Conservation (phyloP, 2,329 filamentous ascomycete species). For the Mollisia scopiformis region DNA sequence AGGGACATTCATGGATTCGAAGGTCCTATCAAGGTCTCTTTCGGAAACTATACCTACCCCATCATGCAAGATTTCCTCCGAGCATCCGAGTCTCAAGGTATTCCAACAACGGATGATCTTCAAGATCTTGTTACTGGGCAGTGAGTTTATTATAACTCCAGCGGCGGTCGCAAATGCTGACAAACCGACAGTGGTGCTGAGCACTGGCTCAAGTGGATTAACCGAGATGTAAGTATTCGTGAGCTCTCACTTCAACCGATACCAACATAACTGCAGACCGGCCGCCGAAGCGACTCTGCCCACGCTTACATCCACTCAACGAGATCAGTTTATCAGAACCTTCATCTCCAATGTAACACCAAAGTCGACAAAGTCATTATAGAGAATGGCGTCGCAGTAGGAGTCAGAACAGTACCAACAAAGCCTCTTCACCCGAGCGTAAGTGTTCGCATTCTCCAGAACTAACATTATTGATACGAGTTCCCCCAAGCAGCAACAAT, state of each 20-base stretch:
- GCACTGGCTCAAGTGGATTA: conserved; percentile 88
- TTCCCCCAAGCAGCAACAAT: conserved; percentile 32
- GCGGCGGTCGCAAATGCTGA: not conserved
- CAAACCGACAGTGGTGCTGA: conserved; percentile 60
- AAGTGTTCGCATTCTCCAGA: conserved; percentile 15
- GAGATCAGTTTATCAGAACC: conserved; percentile 62
- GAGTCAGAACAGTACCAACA: conserved; percentile 69
- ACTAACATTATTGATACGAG: conserved; percentile 27
- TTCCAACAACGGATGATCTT: conserved; percentile 75
- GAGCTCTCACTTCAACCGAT: not conserved
- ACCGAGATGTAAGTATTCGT: conserved; percentile 54
- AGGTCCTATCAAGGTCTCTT: conserved; percentile 70
- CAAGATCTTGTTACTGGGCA: conserved; percentile 70
- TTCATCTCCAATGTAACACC: conserved; percentile 61
- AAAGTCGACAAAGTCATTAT: conserved; percentile 60
- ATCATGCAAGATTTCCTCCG: conserved; percentile 82
- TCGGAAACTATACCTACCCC: conserved; percentile 67
- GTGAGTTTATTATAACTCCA: conserved; percentile 19
- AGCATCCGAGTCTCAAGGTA: conserved; percentile 72
- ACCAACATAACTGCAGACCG: conserved; percentile 46
- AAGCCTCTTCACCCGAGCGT: conserved; percentile 65
- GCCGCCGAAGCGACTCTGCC: conserved; percentile 75
- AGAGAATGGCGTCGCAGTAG: conserved; percentile 66
- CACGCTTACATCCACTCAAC: conserved; percentile 81
- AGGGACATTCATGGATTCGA: conserved; percentile 75